Evolutionary conservation across 441 rosid species (phyloP).

Genomic region (Adansonia grandidieri): DNA sequence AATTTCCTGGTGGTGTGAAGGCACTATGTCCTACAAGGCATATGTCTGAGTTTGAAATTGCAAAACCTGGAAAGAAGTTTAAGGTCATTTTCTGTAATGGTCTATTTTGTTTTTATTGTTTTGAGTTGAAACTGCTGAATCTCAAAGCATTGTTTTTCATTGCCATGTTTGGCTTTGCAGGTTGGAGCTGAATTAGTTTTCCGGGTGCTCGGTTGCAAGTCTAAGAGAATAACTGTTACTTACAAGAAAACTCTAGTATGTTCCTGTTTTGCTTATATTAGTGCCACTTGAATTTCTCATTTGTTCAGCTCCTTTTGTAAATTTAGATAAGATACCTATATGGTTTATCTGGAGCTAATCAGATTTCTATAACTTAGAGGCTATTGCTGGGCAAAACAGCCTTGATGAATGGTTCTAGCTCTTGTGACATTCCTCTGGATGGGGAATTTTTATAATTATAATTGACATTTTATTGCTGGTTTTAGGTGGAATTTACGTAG

Average conservation of each 20-base stretch:
- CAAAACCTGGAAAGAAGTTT: slow-evolving; percentile 86
- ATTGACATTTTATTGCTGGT: slow-evolving; percentile 1
- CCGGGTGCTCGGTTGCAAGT: slow-evolving; percentile 98
- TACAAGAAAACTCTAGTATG: slow-evolving; percentile 96
- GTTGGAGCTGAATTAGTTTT: slow-evolving; percentile 88
- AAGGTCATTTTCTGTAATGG: slow-evolving; percentile 53
- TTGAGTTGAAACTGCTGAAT: slow-evolving; percentile 22
- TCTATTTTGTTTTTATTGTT: slow-evolving; percentile 20
- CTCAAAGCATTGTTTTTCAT: slow-evolving; percentile 21
- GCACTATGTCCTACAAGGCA: slow-evolving; percentile 96
- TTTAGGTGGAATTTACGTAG: neutral
- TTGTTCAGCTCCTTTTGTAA: slow-evolving; percentile 2
- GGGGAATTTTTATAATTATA: neutral
- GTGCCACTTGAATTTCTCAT: slow-evolving; percentile 18
- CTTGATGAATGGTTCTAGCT: slow-evolving; percentile 4
- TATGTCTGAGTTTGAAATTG: slow-evolving; percentile 97
- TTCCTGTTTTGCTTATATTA: slow-evolving; percentile 29
- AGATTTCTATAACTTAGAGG: neutral
- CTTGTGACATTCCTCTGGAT: neutral
- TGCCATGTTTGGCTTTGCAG: slow-evolving; percentile 47
- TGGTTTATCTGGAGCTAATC: neutral
- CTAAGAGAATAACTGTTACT: slow-evolving; percentile 95
- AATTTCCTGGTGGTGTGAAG: slow-evolving; percentile 96
- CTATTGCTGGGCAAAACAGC: neutral
- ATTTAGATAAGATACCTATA: neutral